These are phyloP conservation scores for Xylaria palmicola DNA, from an alignment of 495 filamentous ascomycete species.

Conservation along the genomic window DNA sequence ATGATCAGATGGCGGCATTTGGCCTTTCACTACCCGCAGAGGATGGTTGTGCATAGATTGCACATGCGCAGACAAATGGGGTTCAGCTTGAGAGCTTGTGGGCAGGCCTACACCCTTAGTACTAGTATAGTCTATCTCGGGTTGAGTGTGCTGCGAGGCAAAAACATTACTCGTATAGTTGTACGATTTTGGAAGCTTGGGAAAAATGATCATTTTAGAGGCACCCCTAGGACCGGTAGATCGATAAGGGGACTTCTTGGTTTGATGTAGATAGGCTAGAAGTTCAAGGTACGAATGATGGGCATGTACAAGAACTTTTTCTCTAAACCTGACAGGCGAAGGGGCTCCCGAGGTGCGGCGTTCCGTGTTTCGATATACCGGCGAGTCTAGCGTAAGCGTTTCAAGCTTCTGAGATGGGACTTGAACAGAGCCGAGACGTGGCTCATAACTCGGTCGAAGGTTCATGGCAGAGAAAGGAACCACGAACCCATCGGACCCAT, in stretches of 20 bases:
- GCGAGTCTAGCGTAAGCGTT: slow-evolving; percentile 38
- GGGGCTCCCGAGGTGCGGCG: slow-evolving; percentile 25
- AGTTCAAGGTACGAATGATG: slow-evolving; percentile 87
- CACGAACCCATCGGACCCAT: slow-evolving; percentile 21
- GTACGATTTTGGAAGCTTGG: slow-evolving; percentile 42
- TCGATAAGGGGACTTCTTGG: slow-evolving; percentile 45
- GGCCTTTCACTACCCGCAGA: slow-evolving; percentile 17
- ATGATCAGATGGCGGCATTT: slow-evolving; percentile 23
- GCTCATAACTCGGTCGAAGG: slow-evolving; percentile 19
- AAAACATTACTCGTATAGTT: slow-evolving; percentile 17
- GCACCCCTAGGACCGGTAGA: slow-evolving; percentile 24
- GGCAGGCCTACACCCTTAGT: background rate
- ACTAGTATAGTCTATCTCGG: background rate
- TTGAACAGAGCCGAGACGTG: slow-evolving; percentile 20
- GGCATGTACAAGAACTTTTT: slow-evolving; percentile 80
- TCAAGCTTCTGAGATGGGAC: slow-evolving; percentile 36
- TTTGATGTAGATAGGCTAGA: slow-evolving; percentile 69
- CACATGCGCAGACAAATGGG: slow-evolving; percentile 20
- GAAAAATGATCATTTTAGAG: slow-evolving; percentile 48
- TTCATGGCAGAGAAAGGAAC: slow-evolving; percentile 24
- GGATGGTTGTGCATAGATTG: slow-evolving; percentile 18
- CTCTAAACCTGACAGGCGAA: slow-evolving; percentile 66
- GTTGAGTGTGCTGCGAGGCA: slow-evolving; percentile 15
- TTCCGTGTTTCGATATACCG: slow-evolving; percentile 14
- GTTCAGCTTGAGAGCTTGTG: slow-evolving; percentile 18